Evolutionary conservation across 2,329 filamentous ascomycete genomes (phyloP), one percentile per base, ranked within the genome.

Genomic region (Reticulascus tulasneorum): DNA sequence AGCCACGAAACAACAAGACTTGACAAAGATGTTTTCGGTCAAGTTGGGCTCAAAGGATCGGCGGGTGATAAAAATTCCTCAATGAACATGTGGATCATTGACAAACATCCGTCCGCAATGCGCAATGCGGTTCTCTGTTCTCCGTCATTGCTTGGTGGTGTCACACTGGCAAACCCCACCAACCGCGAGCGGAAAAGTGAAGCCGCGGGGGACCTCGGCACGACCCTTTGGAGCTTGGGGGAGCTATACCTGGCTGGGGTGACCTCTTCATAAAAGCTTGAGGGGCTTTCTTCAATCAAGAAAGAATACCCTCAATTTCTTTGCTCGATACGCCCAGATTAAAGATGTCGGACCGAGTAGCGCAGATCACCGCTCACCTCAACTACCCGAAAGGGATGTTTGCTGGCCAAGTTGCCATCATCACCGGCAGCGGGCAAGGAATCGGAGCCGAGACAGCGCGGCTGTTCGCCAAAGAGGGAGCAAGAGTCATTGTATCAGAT

Each of bases 401-500:
- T 36, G 75, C 75, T 20, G 84, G 84, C 34, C 87, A 94, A 58
- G 79, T 84, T 12, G 88, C 88, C 53, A 94, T 95, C 59, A 84
- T 94, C 58, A 95, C 89, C 3, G 87, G 88, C 28, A 80, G 82
- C 13, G 87, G 86, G 8, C 87, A 94, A 59, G 89, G 89, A 41
- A 94, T 94, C 57, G 89, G 88, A 17, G 89, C 87, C 19, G 89
- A 94, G 64, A 74, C 83, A 21, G 88, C 88, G 7, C 73, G 81
- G 9, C 65, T 94, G 4, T 94, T 94, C 53, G 87, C 86, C 10
- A 91, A 89, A 42, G 87, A 95, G 62, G 89, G 89, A 17, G 87
- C 88, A 12, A 88, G 83, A 56, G 87, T 94, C 1, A 69, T 94
- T 9, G 71, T 94, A 29, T 82, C 86, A 17, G 89, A 94, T 63